A percentile compares a stretch with the other conserved stretches of the same genome.
Evolutionary conservation across 78 protist species (phyloP).

Genomic region (slime mould (Dictyostelium discoideum)): dicty_2.7 NC_007088.5:5361501-5362000

Average conservation of each 20-base stretch:
- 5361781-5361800: background rate
- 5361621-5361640: background rate
- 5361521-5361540: background rate
- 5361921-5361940: background rate
- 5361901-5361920: background rate
- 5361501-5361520: background rate
- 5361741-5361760: constrained; percentile 23
- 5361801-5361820: background rate
- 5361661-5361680: background rate
- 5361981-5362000: background rate
- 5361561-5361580: background rate
- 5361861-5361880: constrained; percentile 30
- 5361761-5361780: background rate
- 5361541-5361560: background rate
- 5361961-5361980: background rate
- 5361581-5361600: background rate
- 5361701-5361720: background rate
- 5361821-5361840: background rate
- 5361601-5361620: background rate
- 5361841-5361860: constrained; percentile 47
- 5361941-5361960: background rate
- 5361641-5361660: background rate
- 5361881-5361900: constrained; percentile 1
- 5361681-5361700: constrained; percentile 2
- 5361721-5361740: background rate